Evolutionary conservation across 345 rosid species (phyloP).

Genomic region (Gossypium sturtianum): DNA sequence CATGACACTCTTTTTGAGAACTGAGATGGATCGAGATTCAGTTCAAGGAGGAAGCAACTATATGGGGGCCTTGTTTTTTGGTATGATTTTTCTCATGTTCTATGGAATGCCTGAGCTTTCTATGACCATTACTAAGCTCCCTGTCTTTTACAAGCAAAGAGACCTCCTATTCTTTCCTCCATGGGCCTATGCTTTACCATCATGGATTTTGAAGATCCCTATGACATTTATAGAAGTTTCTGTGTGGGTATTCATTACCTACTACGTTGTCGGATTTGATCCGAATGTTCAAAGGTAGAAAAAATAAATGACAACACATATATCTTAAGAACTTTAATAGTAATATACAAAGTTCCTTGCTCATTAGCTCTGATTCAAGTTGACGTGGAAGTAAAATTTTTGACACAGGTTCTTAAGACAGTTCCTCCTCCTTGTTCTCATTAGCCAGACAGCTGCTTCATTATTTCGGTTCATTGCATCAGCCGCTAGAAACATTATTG

Average conservation of each 20-base stretch:
- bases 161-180: slow-evolving; percentile 70
- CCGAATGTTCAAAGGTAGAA: slow-evolving; percentile 60
- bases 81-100: slow-evolving; percentile 45
- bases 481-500: slow-evolving; percentile 51
- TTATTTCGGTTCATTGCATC: slow-evolving; percentile 55
- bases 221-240: slow-evolving; percentile 57
- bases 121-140: slow-evolving; percentile 73
- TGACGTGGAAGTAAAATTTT: not conserved
- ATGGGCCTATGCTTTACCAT: slow-evolving; percentile 71
- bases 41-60: slow-evolving; percentile 43
- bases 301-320: not conserved
- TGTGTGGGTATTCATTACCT: slow-evolving; percentile 51
- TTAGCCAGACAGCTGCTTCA: slow-evolving; percentile 60
- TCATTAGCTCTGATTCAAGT: not conserved
- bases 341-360: not conserved
- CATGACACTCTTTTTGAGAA: slow-evolving; percentile 54
- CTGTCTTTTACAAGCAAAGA: slow-evolving; percentile 83
- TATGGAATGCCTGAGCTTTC: slow-evolving; percentile 69
- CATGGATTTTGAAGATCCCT: slow-evolving; percentile 81
- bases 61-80: slow-evolving; percentile 62
- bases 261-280: slow-evolving; percentile 72
- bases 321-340: not conserved
- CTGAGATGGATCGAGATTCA: slow-evolving; percentile 43
- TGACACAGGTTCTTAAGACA: slow-evolving; percentile 57
- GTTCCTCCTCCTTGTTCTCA: slow-evolving; percentile 42